Percentiles rank a stretch among this genome's conserved stretches.
phyloP scores from a whole-genome alignment of 164 flowering plant species.

The Dillenia turbinata region DNA sequence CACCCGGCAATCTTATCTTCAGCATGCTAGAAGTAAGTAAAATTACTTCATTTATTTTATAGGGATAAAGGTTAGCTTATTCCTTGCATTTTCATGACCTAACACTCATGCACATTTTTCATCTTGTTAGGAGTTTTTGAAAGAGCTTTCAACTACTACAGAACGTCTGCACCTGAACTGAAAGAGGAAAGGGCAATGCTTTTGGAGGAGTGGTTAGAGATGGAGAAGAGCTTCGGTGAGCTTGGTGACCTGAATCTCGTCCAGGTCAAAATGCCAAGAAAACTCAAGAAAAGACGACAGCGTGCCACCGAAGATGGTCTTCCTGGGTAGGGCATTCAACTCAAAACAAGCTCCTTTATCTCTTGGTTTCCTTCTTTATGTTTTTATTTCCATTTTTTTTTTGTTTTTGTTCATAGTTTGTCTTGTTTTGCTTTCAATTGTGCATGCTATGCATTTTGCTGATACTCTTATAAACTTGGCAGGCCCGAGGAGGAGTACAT shows the following conservation, averaged over 20 bases:
- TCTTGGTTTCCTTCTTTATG: too few species aligned
- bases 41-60: background rate
- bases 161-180: constrained; percentile 76
- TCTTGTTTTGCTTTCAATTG: too few species aligned
- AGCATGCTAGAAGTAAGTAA: constrained; percentile 58
- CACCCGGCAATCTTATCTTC: constrained; percentile 29
- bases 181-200: constrained; percentile 95
- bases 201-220: constrained; percentile 77
- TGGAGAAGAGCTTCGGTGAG: constrained; percentile 67
- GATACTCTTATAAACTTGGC: constrained; percentile 9
- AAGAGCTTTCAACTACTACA: constrained; percentile 60
- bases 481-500: constrained; percentile 67
- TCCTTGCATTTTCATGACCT: too few species aligned
- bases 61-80: too few species aligned
- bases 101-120: background rate
- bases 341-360: background rate
- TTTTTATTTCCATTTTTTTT: constrained; percentile 1
- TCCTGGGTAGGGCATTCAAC: constrained; percentile 50
- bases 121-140: constrained; percentile 62
- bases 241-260: constrained; percentile 71
- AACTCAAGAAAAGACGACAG: constrained; percentile 73
- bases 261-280: constrained; percentile 78
- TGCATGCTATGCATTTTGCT: background rate
- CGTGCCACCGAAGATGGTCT: constrained; percentile 68
- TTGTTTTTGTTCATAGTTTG: background rate